Base-by-base conservation (phyloP, 257 asterid species). In the Coffea canephora region DNA sequence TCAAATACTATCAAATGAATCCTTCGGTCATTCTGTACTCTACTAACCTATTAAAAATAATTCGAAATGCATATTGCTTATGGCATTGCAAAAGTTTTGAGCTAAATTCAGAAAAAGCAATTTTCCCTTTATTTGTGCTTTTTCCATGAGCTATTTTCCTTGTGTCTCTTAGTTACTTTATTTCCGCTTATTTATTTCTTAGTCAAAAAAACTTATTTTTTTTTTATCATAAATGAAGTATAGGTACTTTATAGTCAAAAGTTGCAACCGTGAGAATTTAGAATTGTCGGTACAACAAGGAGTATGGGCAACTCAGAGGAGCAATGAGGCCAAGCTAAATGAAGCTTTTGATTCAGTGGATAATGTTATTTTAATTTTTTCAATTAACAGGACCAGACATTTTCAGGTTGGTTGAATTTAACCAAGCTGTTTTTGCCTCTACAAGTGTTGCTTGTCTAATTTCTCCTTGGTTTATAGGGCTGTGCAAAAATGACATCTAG, bases 201-300 rank as follows among this genome's bases (percentile, higher is more conserved):
- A 31, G 81, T 31, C 83, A 70, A 62, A 57, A 72, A 34, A 61
- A 75, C 67, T 75, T 83, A 73, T 85, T 81, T 49, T 79, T 79
- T 76, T 88, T 82, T 39, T 2, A 86, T 77, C 77, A 81, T 82
- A 65, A 84, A 81, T 87, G 78, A 86, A 82, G 74, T 70, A 59
- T 87, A 95, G 99, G 97, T 95, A 93, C 89, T 95, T 95, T 83
- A 95, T 95, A 77, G 98, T 95, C 86, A 95, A 95, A 87, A 95
- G 99, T 86, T 95, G 97, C 94, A 95, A 93, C 85, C 89, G 90
- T n/a, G 98, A 95, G 93, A 95, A 95, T 91, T 89, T 95, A 87
- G 98, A 93, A 77, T 91, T 95, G 80, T 95, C 98, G 66, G 99
- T 92, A 69, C 97, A 95, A 83, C 99, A 95, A 91, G 99, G 99